Base-by-base conservation (phyloP, 345 rosid genomes). In the Eucalyptus guilfoylei region DNA sequence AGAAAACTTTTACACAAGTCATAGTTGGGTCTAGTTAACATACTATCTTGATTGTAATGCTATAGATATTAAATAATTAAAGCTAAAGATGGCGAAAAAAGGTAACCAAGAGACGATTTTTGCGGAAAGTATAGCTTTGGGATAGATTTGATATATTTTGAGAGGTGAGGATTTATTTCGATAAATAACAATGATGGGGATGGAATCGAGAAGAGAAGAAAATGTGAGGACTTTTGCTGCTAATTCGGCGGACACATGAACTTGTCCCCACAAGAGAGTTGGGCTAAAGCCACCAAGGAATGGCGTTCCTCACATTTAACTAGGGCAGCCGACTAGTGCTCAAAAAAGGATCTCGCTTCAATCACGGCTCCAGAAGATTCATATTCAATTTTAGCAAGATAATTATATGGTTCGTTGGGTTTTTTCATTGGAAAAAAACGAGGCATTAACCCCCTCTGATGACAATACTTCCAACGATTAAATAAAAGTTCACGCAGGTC, bases 21-120 rank as follows among this genome's bases (percentile, higher is more conserved):
- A 4, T 0, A 14, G 9, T 14, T 64, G 19, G 40, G 40, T 15
- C 19, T 64, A 28, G 34, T 62, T 60, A 12, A 9, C 9, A 30
- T n/a, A 14, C 7, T 6, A 16, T 62, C 0, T 14, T 14, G 19
- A 30, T 30, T 0, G 9, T 4, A 7, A 13, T 6, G 4, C 69
- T 30, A 30, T 30, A 12, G 42, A 14, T 67, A 34, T 16, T 32
- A 32, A 30, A 14, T 14, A n/a, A 10, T 64, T 67, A 16, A 34
- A 32, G 24, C 12, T 32, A 67, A 34, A n/a, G 80, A 32, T 3
- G 13, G 80, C 3, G 1, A 62, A 67, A 67, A 15, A 32, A 8
- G 80, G 80, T n/a, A 67, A 32, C 23, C 21, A 16, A 15, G 17
- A 32, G 11, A 67, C 12, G 34, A 8, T 8, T 15, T n/a, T 15